These are phyloP conservation scores for Atkinsonella hypoxylon DNA, from an alignment of 2,329 filamentous ascomycete genomes.

Conservation along the genomic window DNA sequence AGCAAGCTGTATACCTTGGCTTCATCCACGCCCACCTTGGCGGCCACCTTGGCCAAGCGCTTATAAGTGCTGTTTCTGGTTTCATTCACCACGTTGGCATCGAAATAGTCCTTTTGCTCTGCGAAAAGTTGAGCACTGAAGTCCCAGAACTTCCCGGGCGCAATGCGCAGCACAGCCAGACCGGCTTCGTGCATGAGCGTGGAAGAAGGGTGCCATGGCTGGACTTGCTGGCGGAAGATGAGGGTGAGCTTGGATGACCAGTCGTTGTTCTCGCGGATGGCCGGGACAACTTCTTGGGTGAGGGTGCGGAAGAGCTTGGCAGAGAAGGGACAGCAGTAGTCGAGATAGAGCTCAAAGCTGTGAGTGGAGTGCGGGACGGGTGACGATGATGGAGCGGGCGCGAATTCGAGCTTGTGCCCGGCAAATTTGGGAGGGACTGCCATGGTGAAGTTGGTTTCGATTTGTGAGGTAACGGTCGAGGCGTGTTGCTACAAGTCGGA, in stretches of 20 bases:
- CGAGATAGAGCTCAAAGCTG: conserved; percentile 59
- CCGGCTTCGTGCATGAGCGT: conserved; percentile 74
- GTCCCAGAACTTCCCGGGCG: conserved; percentile 64
- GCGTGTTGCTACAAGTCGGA: no score
- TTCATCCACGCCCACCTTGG: conserved; percentile 56
- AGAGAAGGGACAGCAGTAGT: conserved; percentile 79
- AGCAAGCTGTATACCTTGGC: conserved; percentile 57
- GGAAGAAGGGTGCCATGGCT: conserved; percentile 88
- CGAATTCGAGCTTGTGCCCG: conserved; percentile 52
- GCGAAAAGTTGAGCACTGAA: conserved; percentile 58
- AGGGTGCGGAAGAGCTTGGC: conserved; percentile 65
- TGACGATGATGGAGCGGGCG: conserved; percentile 21
- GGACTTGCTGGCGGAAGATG: conserved; percentile 83
- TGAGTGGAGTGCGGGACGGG: conserved; percentile 35
- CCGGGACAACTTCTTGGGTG: conserved; percentile 51
- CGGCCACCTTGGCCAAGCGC: conserved; percentile 64
- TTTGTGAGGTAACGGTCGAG: no score
- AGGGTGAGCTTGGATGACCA: conserved; percentile 50
- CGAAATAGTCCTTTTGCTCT: conserved; percentile 68
- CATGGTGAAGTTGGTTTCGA: conserved; percentile 33
- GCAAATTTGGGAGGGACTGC: conserved; percentile 68
- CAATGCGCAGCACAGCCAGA: conserved; percentile 62
- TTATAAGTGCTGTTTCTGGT: conserved; percentile 73
- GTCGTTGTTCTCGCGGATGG: conserved; percentile 48
- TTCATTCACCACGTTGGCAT: conserved; percentile 74